A percentile compares a stretch with the other conserved stretches of the same genome.
Conservation (phyloP, 768 basidiomycete species). For the Hypsizygus marmoreus region DNA sequence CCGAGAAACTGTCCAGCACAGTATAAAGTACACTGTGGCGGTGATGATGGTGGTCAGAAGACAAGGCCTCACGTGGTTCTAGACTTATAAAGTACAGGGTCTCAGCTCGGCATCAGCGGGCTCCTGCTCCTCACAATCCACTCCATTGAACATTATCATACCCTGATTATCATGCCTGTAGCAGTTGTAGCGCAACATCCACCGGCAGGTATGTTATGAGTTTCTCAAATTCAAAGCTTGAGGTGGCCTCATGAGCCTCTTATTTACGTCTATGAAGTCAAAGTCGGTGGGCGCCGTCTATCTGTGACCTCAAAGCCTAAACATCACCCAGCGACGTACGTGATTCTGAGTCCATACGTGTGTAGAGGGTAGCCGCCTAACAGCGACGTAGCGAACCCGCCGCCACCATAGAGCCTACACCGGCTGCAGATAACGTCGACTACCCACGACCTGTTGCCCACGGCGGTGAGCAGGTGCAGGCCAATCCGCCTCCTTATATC, state of each 20-base stretch:
- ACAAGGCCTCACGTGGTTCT: too few species aligned
- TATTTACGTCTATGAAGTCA: slow-evolving; percentile 27
- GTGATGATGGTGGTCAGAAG: too few species aligned
- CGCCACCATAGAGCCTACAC: slow-evolving; percentile 15
- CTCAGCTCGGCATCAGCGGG: too few species aligned
- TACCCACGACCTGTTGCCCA: slow-evolving; percentile 58
- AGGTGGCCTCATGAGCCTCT: background rate
- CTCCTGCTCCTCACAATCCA: too few species aligned
- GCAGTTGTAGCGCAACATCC: slow-evolving; percentile 33
- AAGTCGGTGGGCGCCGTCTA: slow-evolving; percentile 55
- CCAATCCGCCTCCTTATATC: slow-evolving; percentile 35
- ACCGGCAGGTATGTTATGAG: slow-evolving; percentile 46
- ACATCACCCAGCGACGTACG: slow-evolving; percentile 35
- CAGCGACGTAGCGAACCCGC: slow-evolving; percentile 11
- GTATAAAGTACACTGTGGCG: too few species aligned
- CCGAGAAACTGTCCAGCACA: too few species aligned
- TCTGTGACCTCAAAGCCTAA: slow-evolving; percentile 45
- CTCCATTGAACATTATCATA: too few species aligned
- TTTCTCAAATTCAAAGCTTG: too few species aligned
- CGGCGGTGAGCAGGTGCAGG: slow-evolving; percentile 31
- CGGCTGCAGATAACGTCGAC: slow-evolving; percentile 31
- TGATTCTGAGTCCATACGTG: background rate
- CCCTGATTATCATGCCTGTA: slow-evolving; percentile 23
- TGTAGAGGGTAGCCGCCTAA: background rate
- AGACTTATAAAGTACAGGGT: too few species aligned